Conservation (phyloP, 495 filamentous ascomycete species). For the Penicillium malachiteum region DNA sequence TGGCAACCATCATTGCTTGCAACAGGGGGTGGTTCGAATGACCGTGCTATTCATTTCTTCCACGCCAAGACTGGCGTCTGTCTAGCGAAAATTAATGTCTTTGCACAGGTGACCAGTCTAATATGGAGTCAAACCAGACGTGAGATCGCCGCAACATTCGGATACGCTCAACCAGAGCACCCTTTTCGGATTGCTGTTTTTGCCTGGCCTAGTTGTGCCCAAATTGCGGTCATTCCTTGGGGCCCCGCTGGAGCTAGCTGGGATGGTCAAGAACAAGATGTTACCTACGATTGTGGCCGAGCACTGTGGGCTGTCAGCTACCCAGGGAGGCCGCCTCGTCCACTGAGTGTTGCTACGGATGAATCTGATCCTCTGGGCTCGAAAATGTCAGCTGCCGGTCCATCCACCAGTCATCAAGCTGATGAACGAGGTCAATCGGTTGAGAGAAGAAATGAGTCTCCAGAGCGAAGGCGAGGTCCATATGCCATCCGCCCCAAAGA, state of each 20-base stretch:
- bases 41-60: conserved; percentile 94
- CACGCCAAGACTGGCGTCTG: conserved; percentile 82
- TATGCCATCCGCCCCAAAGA: conserved; percentile 35
- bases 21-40: conserved; percentile 90
- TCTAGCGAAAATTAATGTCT: conserved; percentile 87
- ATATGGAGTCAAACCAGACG: conserved; percentile 85
- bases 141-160: conserved; percentile 92
- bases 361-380: conserved; percentile 11
- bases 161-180: conserved; percentile 93
- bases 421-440: background rate
- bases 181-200: conserved; percentile 90
- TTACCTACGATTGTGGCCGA: conserved; percentile 33
- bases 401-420: background rate
- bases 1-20: conserved; percentile 88
- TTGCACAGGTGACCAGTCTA: conserved; percentile 88
- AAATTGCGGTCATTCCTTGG: conserved; percentile 89
- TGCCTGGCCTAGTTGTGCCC: conserved; percentile 89
- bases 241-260: conserved; percentile 75
- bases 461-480: conserved; percentile 1
- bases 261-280: conserved; percentile 48
- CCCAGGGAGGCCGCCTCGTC: conserved; percentile 36
- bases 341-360: conserved; percentile 5
- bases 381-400: background rate
- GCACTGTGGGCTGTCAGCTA: conserved; percentile 52
- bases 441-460: background rate